Conservation (phyloP, 805 yeast species). For the Wickerhamiella sorbophila region DNA sequence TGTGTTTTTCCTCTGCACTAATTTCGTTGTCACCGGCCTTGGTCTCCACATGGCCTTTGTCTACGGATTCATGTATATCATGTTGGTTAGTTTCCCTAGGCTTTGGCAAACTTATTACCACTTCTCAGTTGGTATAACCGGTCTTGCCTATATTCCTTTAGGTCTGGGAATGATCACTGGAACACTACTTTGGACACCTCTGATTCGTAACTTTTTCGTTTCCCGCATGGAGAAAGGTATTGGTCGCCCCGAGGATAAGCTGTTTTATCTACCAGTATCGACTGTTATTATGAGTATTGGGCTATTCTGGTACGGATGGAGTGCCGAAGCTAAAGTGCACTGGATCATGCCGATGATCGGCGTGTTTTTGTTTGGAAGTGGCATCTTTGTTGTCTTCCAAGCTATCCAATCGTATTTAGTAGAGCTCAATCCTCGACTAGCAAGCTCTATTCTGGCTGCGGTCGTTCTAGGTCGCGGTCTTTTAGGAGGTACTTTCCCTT, state of each 20-base stretch:
- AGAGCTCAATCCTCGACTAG: constrained; percentile 52
- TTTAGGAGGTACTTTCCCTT: constrained; percentile 57
- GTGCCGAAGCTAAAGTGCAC: constrained; percentile 38
- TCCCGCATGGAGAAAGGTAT: constrained; percentile 30
- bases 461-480: constrained; percentile 53
- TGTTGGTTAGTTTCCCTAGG: constrained; percentile 45
- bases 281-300: constrained; percentile 46
- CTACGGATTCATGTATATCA: constrained; percentile 51
- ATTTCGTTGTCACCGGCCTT: constrained; percentile 51
- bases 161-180: constrained; percentile 43
- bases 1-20: constrained; percentile 34
- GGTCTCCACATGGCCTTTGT: constrained; percentile 52
- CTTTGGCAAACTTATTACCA: constrained; percentile 37
- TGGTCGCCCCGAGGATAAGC: constrained; percentile 45
- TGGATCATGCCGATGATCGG: constrained; percentile 58
- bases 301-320: constrained; percentile 60
- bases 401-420: constrained; percentile 54
- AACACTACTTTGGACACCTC: constrained; percentile 33
- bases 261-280: constrained; percentile 37
- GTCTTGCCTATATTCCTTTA: constrained; percentile 44
- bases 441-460: constrained; percentile 58
- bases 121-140: constrained; percentile 35
- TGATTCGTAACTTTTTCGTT: constrained; percentile 29
- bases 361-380: constrained; percentile 43
- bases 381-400: constrained; percentile 50